Base-by-base conservation (phyloP, 2,329 filamentous ascomycete species). In the Fusarium dimerum region DNA sequence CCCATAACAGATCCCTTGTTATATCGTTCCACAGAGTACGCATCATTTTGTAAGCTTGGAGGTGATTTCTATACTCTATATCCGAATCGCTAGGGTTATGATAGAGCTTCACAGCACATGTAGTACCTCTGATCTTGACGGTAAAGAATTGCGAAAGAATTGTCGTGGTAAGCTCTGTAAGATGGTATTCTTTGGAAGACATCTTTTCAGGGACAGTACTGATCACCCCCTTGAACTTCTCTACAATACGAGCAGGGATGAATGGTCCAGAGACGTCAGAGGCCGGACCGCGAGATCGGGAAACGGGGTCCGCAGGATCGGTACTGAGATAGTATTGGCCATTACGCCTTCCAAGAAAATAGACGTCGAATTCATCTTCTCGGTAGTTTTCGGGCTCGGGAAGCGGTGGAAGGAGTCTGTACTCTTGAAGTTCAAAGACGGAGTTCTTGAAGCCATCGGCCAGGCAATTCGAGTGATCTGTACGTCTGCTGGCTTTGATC, bases 81-180 rank as follows among this genome's bases (percentile, higher is more conserved):
- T n/a, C 36, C 11, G 48, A 40, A 13, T 10, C 13, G 11, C 40
- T 4, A 1, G 43, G 20, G 7, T 39, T 16, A 3, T 32, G 13
- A 16, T 43, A 48, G 5, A 57, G 16, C 11, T 50, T 61, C 6
- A 52, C 53, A 9, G 45, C 30, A 16, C 50, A 47, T 2, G 10
- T 39, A 13, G 15, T 46, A 10, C 20, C 5, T 6, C 40, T 41
- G 5, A 52, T 39, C 26, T 48, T 16, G 0, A 43, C 41, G 4
- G 38, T 55, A 26, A 51, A 51, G 6, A 48, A 30, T 6, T n/a
- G 18, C 2, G 56, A 45, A 10, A 16, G 30, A 8, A 10, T 13
- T 1, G 50, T 46, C n/a, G 39, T 16, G 3, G 39, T 12, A 6
- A 54, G 1, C 10, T 20, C 20, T 6, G 26, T 47, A 10, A 59